Conservation (phyloP, 129 eudicot species). For the Flaveria robusta region DNA sequence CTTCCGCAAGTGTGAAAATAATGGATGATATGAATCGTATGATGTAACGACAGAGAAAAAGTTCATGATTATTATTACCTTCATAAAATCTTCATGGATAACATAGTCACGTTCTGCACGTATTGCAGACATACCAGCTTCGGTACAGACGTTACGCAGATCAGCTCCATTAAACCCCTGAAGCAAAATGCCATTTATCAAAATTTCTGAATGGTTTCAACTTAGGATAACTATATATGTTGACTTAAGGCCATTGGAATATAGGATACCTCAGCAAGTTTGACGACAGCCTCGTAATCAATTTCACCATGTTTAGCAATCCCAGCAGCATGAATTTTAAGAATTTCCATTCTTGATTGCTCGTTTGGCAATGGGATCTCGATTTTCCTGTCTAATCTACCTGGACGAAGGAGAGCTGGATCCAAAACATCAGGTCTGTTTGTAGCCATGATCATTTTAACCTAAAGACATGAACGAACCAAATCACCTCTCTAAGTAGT, state of each 20-base stretch:
- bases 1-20: background rate
- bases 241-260: background rate
- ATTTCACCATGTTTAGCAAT: constrained; percentile 98
- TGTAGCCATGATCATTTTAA: constrained; percentile 98
- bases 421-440: constrained; percentile 98
- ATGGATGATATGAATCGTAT: background rate
- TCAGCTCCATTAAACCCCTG: constrained; percentile 99
- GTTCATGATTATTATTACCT: constrained; percentile 48
- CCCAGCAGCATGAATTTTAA: constrained; percentile 93
- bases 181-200: constrained; percentile 19
- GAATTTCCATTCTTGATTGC: constrained; percentile 93
- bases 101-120: constrained; percentile 99
- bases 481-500: background rate
- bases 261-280: constrained; percentile 86
- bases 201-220: background rate
- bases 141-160: constrained; percentile 93
- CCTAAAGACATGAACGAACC: constrained; percentile 40
- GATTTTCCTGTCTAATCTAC: constrained; percentile 91
- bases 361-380: constrained; percentile 96
- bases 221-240: background rate
- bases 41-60: background rate
- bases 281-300: constrained; percentile 92
- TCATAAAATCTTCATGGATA: constrained; percentile 98
- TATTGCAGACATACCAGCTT: constrained; percentile 98
- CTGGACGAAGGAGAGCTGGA: constrained; percentile 99